Percentiles rank a stretch among this genome's conserved stretches.
Conservation (phyloP, 73 alveolate species). For the Paramecium sexaurelia region DNA sequence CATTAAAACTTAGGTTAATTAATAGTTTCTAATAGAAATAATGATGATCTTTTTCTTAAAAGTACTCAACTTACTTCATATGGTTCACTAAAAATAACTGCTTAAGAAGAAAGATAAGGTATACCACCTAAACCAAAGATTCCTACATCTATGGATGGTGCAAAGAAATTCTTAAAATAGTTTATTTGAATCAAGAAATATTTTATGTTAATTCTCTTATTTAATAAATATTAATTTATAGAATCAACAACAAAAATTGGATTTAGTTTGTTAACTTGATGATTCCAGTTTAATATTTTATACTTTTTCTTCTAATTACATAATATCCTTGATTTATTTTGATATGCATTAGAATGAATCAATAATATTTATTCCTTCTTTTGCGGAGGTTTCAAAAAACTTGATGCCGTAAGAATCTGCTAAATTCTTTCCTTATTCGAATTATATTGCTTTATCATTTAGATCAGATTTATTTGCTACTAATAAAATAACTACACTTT, state of each 20-base stretch:
- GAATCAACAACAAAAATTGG: conserved; percentile 31
- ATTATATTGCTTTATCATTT: conserved; percentile 71
- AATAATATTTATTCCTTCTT: conserved; percentile 79
- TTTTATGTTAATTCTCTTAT: neutral
- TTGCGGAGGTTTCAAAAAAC: conserved; percentile 93
- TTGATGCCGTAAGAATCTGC: conserved; percentile 83
- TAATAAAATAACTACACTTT: conserved; percentile 49
- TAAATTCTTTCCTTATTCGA: conserved; percentile 85
- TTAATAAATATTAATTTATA: neutral
- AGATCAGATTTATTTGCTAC: conserved; percentile 65
- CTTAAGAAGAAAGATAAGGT: neutral
- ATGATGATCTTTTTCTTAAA: neutral
- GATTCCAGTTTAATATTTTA: conserved; percentile 15
- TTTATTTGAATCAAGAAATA: neutral
- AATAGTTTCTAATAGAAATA: neutral
- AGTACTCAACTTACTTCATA: neutral
- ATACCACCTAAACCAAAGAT: neutral
- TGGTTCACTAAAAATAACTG: neutral
- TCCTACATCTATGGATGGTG: neutral
- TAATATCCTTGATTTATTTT: conserved; percentile 67
- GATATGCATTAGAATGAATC: conserved; percentile 83
- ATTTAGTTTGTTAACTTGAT: neutral
- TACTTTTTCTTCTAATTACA: conserved; percentile 51
- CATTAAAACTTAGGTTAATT: neutral
- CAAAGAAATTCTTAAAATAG: neutral